Conservation (phyloP, 1,139 yeast species). For the Yamadazyma mexicana region DNA sequence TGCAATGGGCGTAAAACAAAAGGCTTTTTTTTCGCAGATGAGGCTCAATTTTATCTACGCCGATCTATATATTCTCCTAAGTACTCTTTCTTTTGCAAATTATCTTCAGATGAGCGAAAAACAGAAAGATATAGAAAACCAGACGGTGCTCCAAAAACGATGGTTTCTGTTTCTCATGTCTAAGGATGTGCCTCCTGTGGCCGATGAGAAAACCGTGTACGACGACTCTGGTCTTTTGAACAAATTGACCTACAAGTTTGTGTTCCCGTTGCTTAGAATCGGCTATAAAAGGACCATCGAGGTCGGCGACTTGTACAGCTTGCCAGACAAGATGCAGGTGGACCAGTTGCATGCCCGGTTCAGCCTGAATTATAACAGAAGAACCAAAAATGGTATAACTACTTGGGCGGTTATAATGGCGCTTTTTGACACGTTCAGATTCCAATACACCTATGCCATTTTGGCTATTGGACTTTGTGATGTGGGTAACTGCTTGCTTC, state of each 20-base stretch:
- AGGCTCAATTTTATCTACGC: too few species aligned
- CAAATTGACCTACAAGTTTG: slow-evolving; percentile 55
- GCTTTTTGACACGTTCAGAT: slow-evolving; percentile 29
- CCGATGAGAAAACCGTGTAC: slow-evolving; percentile 49
- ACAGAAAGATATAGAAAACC: slow-evolving; percentile 7
- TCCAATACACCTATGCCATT: slow-evolving; percentile 26
- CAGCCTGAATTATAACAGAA: slow-evolving; percentile 31
- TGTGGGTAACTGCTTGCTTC: slow-evolving; percentile 24
- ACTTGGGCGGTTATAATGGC: slow-evolving; percentile 17
- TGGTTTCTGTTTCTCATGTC: slow-evolving; percentile 16
- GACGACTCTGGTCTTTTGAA: slow-evolving; percentile 30
- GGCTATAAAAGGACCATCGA: slow-evolving; percentile 71
- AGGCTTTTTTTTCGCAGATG: too few species aligned
- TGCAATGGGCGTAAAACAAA: too few species aligned
- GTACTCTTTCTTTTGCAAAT: background rate
- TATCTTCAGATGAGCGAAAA: slow-evolving; percentile 2
- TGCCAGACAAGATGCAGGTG: slow-evolving; percentile 57
- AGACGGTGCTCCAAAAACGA: slow-evolving; percentile 18
- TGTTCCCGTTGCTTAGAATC: slow-evolving; percentile 52
- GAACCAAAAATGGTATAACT: slow-evolving; percentile 31
- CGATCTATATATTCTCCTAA: too few species aligned
- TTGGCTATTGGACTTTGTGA: slow-evolving; percentile 23
- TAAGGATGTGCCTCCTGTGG: slow-evolving; percentile 49
- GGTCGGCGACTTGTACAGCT: slow-evolving; percentile 58
- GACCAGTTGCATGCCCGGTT: slow-evolving; percentile 40